Evolutionary conservation across 2,329 filamentous ascomycete genomes (phyloP), one percentile per base, ranked within the genome.

Genomic region (Phyllosticta citribraziliensis): DNA sequence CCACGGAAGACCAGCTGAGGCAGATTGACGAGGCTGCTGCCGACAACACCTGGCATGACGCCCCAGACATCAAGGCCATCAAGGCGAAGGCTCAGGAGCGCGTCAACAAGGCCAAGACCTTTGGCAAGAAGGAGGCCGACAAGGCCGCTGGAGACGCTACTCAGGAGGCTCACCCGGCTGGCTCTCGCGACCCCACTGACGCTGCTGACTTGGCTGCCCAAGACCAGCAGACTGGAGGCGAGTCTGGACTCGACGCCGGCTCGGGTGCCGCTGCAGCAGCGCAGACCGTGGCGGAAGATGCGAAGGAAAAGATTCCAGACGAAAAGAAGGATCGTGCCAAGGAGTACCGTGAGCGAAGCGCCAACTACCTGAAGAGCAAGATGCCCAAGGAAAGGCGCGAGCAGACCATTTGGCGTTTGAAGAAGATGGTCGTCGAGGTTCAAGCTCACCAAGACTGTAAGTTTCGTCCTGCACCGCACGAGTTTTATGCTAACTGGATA

Each of bases 361-460:
- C 82, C 70, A 84, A 89, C 67, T 97, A 97, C 73, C 78, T 97
- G 60, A 82, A 84, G 67, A 83, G 86, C 69, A 99, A 97, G 81
- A 82, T 99, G 76, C 92, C 94, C 0, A 79, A 93, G 75, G 92
- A 97, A 74, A 91, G 94, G 63, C 91, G 92, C 63, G 91, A 97
- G 8, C 91, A 96, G 79, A 87, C 87, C 61, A 87, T 97, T 68
- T 96, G 86, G 83, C 89, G 94, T 47, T 77, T 99, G 66, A 99
- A 93, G 85, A 97, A 97, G 84, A 96, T 97, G 88, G 79, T 99
- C 50, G 86, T 97, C 54, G 94, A 99, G 76, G 91, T 96, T 68
- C 94, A 99, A 77, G 89, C 93, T 61, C 94, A 97, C 71, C 84
- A 89, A 62, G 93, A 99, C 69, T 99, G 83, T 85, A 75, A 73